A percentile compares a stretch with the other conserved stretches of the same genome.
These are phyloP conservation scores for Aureobasidium musti DNA, from an alignment of 2,329 filamentous ascomycete species.

Conservation along the genomic window DNA sequence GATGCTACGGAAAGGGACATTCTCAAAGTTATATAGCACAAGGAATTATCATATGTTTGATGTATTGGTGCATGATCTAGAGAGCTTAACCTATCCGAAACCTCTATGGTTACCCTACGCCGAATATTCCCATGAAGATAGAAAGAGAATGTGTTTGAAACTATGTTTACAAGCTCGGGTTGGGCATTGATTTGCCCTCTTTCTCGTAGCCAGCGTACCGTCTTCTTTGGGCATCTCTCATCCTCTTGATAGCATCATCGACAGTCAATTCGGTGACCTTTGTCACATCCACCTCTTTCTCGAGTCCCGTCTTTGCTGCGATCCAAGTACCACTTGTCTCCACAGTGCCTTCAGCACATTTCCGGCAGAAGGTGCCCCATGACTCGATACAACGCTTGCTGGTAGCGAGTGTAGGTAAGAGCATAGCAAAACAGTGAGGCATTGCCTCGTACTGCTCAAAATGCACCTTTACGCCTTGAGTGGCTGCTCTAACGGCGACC, in stretches of 20 bases:
- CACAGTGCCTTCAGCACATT: constrained; percentile 37
- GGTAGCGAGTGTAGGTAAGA: constrained; percentile 43
- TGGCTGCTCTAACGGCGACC: constrained; percentile 58
- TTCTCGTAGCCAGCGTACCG: constrained; percentile 39
- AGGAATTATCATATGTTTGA: background rate
- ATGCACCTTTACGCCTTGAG: constrained; percentile 61
- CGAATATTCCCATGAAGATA: background rate
- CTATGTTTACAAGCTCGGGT: constrained; percentile 36
- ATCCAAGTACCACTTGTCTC: constrained; percentile 40
- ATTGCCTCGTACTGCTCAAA: constrained; percentile 77
- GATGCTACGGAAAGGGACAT: background rate
- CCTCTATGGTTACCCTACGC: background rate
- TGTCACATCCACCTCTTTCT: constrained; percentile 36
- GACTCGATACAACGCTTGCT: constrained; percentile 42
- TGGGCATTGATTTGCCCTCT: constrained; percentile 40
- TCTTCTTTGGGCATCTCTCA: constrained; percentile 38
- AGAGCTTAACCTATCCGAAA: background rate
- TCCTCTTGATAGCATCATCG: constrained; percentile 33
- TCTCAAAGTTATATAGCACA: background rate
- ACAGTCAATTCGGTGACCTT: constrained; percentile 32
- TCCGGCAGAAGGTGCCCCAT: constrained; percentile 40
- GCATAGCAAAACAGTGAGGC: constrained; percentile 67
- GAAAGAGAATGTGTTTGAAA: background rate
- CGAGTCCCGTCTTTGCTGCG: constrained; percentile 38
- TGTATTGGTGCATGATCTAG: background rate